phyloP scores from a whole-genome alignment of 495 filamentous ascomycete genomes.

The Penicillium riverlandense region DNA sequence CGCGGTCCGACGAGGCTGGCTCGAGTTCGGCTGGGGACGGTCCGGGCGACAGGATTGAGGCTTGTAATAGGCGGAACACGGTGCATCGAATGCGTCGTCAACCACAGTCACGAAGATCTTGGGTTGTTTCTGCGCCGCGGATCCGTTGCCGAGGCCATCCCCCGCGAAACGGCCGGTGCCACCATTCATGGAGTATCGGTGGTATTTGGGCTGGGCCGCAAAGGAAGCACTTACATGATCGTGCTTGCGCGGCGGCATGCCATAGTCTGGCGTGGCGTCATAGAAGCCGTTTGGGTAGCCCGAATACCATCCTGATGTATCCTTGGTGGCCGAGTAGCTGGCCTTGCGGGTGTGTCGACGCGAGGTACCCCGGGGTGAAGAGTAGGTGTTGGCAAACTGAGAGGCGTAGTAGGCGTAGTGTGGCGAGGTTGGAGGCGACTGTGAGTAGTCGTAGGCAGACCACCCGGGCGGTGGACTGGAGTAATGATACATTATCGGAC shows the following conservation, averaged over 20 bases:
- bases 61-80: constrained; percentile 26
- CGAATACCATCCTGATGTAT: constrained; percentile 34
- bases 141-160: constrained; percentile 33
- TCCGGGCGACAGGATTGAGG: constrained; percentile 14
- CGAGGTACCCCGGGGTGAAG: constrained; percentile 30
- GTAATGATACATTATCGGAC: constrained; percentile 48
- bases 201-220: constrained; percentile 31
- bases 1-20: constrained; percentile 26
- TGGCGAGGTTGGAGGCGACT: constrained; percentile 44
- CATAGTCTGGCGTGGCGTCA: constrained; percentile 40
- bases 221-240: constrained; percentile 53
- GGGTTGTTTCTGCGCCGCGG: constrained; percentile 39
- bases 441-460: constrained; percentile 42
- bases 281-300: constrained; percentile 32
- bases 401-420: constrained; percentile 42
- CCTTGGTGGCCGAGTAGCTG: constrained; percentile 37
- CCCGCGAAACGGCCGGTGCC: constrained; percentile 27
- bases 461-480: constrained; percentile 42
- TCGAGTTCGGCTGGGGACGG: constrained; percentile 16
- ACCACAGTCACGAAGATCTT: constrained; percentile 46
- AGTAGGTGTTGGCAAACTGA: constrained; percentile 32
- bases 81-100: constrained; percentile 45
- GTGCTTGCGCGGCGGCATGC: constrained; percentile 44
- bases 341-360: constrained; percentile 42
- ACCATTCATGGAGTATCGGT: constrained; percentile 26